Percentiles rank a stretch among this genome's conserved stretches.
These are phyloP conservation scores for Pythium aquatile DNA, from an alignment of 352 stramenopile genomes.

Conservation along the genomic window DNA sequence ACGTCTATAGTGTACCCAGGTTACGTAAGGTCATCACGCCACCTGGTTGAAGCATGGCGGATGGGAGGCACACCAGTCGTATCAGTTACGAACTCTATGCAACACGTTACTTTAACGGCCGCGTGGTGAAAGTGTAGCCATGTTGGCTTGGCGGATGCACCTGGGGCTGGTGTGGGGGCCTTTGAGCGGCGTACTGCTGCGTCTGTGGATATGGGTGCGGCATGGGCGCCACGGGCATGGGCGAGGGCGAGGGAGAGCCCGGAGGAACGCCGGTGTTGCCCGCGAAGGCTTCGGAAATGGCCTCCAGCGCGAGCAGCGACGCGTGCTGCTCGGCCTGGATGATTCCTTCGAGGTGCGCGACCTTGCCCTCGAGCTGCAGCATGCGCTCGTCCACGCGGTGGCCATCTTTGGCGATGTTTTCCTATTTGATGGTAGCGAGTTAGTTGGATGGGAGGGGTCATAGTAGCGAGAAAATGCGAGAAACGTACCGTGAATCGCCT, in stretches of 20 bases:
- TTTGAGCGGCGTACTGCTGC: neutral
- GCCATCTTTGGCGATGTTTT: constrained; percentile 50
- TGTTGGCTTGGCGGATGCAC: neutral
- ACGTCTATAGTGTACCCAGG: neutral
- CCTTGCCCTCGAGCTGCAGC: constrained; percentile 46
- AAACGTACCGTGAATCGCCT: constrained; percentile 37
- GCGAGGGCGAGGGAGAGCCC: neutral
- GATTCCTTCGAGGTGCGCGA: constrained; percentile 48
- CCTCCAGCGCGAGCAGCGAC: constrained; percentile 61
- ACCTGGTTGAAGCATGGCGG: neutral
- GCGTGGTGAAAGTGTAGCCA: constrained; percentile 4
- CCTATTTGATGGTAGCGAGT: constrained; percentile 9
- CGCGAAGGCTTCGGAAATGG: constrained; percentile 65
- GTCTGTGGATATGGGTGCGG: neutral
- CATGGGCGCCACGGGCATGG: constrained; percentile 2
- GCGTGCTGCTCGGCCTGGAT: constrained; percentile 73
- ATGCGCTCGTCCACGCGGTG: constrained; percentile 54
- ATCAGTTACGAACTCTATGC: neutral
- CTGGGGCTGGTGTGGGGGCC: neutral
- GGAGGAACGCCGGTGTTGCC: neutral
- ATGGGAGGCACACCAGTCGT: neutral
- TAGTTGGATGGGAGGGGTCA: too few species aligned
- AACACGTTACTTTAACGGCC: constrained; percentile 4
- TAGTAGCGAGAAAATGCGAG: neutral
- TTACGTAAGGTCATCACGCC: neutral